Base-by-base conservation (phyloP, 164 flowering plant species). In the Tetrastigma voinierianum region DNA sequence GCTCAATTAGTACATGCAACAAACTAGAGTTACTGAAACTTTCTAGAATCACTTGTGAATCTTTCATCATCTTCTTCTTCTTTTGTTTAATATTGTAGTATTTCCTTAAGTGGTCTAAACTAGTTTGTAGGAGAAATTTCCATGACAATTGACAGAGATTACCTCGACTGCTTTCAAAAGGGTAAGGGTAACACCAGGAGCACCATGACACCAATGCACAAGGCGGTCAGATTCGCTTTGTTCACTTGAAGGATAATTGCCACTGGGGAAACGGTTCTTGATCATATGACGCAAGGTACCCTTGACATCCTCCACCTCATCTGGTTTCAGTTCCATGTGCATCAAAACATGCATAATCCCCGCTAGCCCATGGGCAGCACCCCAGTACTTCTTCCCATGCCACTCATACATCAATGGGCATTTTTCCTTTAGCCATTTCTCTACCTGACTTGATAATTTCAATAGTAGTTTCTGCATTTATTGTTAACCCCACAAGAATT, bases 121-220 rank as follows among this genome's bases (percentile, higher is more conserved):
- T 32, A 32, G 40, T 32, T 32, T 32, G 40, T 4, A 4, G 7
- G 40, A 32, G 40, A 32, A 32, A 0, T 32, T 3, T 12, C 45
- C n/a, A 1, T 32, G 40, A 9, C 24, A 9, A n/a, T n/a, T n/a
- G n/a, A n/a, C n/a, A n/a, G n/a, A 21, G 2, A 25, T 70, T 78
- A 93, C 96, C 98, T 84, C 57, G 53, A 84, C 90, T 52, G 96
- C 96, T 79, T 85, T 89, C 19, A 72, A 83, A 44, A 93, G 85
- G 16, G 96, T 85, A 25, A 93, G 88, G 44, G 87, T 87, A 62
- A 87, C 70, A 17, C 98, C 96, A 47, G 97, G 86, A 56, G 95
- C 91, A 10, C 96, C 96, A 76, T 89, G 96, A 69, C 96, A 89
- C 96, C 95, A 90, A 76, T 90, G 96, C 51, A 90, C 96, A 53